These are phyloP conservation scores for Amanita rubescens DNA, from an alignment of 768 basidiomycete genomes.

Conservation along the genomic window DNA sequence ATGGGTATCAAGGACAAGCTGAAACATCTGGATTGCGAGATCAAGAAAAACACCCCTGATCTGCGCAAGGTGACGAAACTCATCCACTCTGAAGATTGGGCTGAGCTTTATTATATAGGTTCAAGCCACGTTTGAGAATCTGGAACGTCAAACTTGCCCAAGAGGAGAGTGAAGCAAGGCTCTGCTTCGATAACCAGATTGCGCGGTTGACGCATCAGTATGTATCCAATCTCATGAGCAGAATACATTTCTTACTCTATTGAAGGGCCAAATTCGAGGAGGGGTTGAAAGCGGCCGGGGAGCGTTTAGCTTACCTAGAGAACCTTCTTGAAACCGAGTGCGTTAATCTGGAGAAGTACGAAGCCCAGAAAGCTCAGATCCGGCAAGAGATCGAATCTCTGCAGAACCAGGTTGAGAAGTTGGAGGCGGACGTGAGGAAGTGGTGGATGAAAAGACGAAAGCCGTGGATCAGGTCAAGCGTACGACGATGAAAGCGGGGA, in stretches of 20 bases:
- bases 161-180: slow-evolving; percentile 77
- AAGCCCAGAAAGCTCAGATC: slow-evolving; percentile 46
- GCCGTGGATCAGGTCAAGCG: slow-evolving; percentile 71
- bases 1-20: slow-evolving; percentile 79
- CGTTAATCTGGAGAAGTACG: slow-evolving; percentile 42
- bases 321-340: slow-evolving; percentile 46
- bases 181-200: slow-evolving; percentile 82
- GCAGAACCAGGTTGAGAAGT: slow-evolving; percentile 44
- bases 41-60: slow-evolving; percentile 61
- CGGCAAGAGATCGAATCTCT: slow-evolving; percentile 54
- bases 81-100: background rate
- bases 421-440: slow-evolving; percentile 62
- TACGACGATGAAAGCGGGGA: slow-evolving; percentile 59
- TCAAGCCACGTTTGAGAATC: slow-evolving; percentile 39
- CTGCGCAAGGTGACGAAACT: slow-evolving; percentile 49
- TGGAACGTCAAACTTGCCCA: slow-evolving; percentile 68
- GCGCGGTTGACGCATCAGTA: slow-evolving; percentile 82
- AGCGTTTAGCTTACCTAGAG: slow-evolving; percentile 52
- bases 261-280: slow-evolving; percentile 73
- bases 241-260: background rate
- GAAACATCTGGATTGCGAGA: slow-evolving; percentile 68
- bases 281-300: slow-evolving; percentile 55
- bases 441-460: slow-evolving; percentile 66
- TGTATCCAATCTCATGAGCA: slow-evolving; percentile 17
- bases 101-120: slow-evolving; percentile 30